phyloP scores from a whole-genome alignment of 2,329 filamentous ascomycete species.

The Aspergillus quadricinctus region DNA sequence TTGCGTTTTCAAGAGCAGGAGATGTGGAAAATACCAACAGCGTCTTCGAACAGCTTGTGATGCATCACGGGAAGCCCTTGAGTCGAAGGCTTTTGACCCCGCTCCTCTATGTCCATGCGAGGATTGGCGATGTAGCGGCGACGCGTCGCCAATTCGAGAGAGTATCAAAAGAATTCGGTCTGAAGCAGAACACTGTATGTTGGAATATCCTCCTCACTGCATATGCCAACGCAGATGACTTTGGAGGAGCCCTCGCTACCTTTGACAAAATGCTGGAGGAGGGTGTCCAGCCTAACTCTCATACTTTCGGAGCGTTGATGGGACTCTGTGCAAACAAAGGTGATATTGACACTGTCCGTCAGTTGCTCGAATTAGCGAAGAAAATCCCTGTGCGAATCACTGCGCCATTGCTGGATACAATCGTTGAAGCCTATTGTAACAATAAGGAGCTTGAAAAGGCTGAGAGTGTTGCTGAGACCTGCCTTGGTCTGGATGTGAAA shows the following conservation, averaged over 20 bases:
- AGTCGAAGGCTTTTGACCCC: constrained; percentile 41
- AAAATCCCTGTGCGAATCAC: constrained; percentile 48
- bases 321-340: constrained; percentile 65
- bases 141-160: constrained; percentile 59
- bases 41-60: constrained; percentile 42
- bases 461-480: constrained; percentile 55
- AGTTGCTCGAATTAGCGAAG: constrained; percentile 61
- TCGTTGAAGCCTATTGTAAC: constrained; percentile 65
- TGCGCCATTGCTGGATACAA: constrained; percentile 56
- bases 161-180: constrained; percentile 53
- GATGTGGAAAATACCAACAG: constrained; percentile 42
- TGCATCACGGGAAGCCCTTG: constrained; percentile 32
- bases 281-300: constrained; percentile 52
- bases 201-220: constrained; percentile 78
- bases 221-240: constrained; percentile 61
- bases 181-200: constrained; percentile 55
- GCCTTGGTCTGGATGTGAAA: constrained; percentile 48
- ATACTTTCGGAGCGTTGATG: constrained; percentile 71
- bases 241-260: constrained; percentile 59
- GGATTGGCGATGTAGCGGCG: constrained; percentile 58
- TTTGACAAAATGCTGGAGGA: constrained; percentile 58
- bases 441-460: constrained; percentile 54
- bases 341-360: constrained; percentile 65
- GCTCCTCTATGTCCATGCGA: constrained; percentile 67
- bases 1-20: constrained; percentile 44